Base-by-base conservation (phyloP, 495 filamentous ascomycete species). In the Trichoderma virens region DNA sequence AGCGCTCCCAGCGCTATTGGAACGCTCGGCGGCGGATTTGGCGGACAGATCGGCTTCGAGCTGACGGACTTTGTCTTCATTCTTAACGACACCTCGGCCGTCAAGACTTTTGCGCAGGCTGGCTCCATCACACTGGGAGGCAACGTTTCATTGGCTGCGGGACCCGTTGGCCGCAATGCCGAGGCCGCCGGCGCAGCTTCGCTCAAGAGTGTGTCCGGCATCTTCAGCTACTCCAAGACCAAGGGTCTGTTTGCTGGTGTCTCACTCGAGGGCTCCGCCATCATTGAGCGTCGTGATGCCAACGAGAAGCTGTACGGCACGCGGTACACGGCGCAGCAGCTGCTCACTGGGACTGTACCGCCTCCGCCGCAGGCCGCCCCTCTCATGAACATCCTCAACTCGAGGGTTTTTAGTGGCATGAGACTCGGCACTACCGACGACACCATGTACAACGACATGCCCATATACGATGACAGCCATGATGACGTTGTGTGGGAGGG, bases 21-120 rank as follows among this genome's bases (percentile, higher is more conserved):
- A 61, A 94, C 90, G 23, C 90, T 89, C 28, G 94, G 94, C 68
- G 95, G 88, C 64, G 94, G 94, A 30, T 93, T 98, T 67, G 94
- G 94, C 69, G 93, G 94, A 25, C 94, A 98, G 74, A 96, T 98
- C 71, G 94, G 94, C 34, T 93, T 96, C 79, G 94, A 98, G 75
- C 79, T 98, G 65, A 98, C 95, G 47, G 94, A 98, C 73, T 98
- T 98, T 73, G 95, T 98, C 69, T 98, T 98, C 80, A 97, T 98
- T 65, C 86, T 98, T 60, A 98, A 98, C 75, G 94, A 98, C 72
- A 83, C 87, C 45, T 85, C 83, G 45, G 94, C 94, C 28, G 94
- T 98, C 45, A 90, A 90, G 72, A 94, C 94, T 39, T 98, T 98
- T 75, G 93, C 94, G 3, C 93, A 98, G 75, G 83, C 87, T 62